Conservation (phyloP, 257 asterid genomes). For the Anisodus acutangulus region DNA sequence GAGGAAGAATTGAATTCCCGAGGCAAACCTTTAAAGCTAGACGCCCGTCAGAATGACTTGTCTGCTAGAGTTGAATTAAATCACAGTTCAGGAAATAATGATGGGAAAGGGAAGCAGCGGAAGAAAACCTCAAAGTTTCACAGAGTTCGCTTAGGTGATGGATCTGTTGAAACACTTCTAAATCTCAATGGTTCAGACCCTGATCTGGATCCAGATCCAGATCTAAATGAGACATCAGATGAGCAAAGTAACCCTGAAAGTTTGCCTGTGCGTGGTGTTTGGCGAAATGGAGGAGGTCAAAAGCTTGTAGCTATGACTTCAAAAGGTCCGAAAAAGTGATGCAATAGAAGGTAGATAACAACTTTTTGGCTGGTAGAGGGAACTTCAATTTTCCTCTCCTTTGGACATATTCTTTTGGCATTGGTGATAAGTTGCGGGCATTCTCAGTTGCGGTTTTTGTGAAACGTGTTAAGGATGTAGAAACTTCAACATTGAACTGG, state of each 20-base stretch:
- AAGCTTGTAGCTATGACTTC: conserved; percentile 57
- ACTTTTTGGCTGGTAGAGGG: conserved; percentile 1
- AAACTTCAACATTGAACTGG: background rate
- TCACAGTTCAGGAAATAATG: conserved; percentile 48
- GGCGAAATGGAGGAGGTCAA: conserved; percentile 93
- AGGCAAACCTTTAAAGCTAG: conserved; percentile 43
- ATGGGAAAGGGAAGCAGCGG: conserved; percentile 67
- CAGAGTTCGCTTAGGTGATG: conserved; percentile 85
- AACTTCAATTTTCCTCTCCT: background rate
- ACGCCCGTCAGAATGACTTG: conserved; percentile 41
- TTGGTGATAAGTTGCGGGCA: background rate
- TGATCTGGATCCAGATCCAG: conserved; percentile 61
- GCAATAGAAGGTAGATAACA: background rate
- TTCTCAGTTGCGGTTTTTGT: background rate
- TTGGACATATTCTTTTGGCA: conserved; percentile 19
- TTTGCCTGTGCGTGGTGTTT: conserved; percentile 72
- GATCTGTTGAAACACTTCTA: conserved; percentile 59
- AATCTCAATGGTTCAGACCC: conserved; percentile 52
- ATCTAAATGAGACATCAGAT: conserved; percentile 39
- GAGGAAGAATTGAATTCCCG: conserved; percentile 36
- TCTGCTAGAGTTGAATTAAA: conserved; percentile 44
- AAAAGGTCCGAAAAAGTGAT: conserved; percentile 50
- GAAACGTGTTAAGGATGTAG: background rate
- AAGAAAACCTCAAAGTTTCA: conserved; percentile 87
- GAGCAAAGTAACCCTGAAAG: conserved; percentile 45